These are phyloP conservation scores for Ricinus communis DNA, from an alignment of 345 rosid species.

Conservation along the genomic window DNA sequence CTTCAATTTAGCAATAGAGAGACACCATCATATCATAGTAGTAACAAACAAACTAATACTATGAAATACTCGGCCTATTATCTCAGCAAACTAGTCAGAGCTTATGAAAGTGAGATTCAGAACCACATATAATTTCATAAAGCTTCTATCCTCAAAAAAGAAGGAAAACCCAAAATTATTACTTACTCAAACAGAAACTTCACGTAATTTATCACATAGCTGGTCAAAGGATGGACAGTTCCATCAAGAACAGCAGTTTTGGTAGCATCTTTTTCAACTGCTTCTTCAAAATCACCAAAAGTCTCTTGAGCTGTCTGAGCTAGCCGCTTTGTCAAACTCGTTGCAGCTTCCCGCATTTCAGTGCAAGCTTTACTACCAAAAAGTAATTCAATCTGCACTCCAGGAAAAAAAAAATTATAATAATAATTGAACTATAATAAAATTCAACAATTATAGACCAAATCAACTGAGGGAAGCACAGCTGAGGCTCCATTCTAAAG, in stretches of 20 bases:
- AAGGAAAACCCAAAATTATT: neutral
- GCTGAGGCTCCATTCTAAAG: no score
- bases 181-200: conserved; percentile 95
- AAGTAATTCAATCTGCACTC: conserved; percentile 53
- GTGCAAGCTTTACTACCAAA: conserved; percentile 65
- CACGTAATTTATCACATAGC: conserved; percentile 94
- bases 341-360: conserved; percentile 84
- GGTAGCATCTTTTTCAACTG: conserved; percentile 96
- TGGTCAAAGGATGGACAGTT: conserved; percentile 95
- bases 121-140: neutral
- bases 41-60: no score
- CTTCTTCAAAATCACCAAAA: conserved; percentile 93
- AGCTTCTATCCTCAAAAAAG: neutral
- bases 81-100: neutral
- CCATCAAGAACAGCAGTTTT: conserved; percentile 94
- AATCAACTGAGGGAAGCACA: no score
- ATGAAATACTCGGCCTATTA: neutral
- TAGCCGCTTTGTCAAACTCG: conserved; percentile 67
- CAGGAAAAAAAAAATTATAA: neutral
- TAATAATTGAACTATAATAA: neutral
- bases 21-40: no score
- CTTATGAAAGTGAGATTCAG: neutral
- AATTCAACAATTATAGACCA: no score
- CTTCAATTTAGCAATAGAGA: no score
- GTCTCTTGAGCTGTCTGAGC: conserved; percentile 96